Evolutionary conservation across 352 stramenopile genomes (phyloP).

Genomic region (Phytopythium montanum): DNA sequence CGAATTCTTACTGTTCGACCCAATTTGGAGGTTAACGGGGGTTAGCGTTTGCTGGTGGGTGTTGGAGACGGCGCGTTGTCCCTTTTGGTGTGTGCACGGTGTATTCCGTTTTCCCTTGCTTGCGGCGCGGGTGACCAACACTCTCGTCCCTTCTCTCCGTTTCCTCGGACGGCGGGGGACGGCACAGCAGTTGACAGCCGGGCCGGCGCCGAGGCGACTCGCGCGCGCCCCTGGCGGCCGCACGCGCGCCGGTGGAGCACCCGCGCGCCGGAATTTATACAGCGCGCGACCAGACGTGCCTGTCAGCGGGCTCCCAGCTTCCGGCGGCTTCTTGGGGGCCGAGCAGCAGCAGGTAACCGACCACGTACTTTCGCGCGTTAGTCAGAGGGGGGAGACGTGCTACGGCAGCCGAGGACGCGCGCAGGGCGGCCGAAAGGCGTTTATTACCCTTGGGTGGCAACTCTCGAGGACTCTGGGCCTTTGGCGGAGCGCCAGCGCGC

Average conservation of each 20-base stretch:
- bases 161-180: slow-evolving; percentile 7
- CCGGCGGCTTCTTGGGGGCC: slow-evolving; percentile 16
- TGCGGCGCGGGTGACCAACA: slow-evolving; percentile 25
- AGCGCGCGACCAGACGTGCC: slow-evolving; percentile 14
- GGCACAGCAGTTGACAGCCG: slow-evolving; percentile 2
- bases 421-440: neutral
- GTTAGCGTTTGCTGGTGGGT: neutral
- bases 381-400: slow-evolving; percentile 17
- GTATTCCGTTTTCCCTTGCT: slow-evolving; percentile 21
- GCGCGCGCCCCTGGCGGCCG: slow-evolving; percentile 16
- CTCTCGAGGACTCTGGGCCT: neutral
- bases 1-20: neutral
- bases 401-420: neutral
- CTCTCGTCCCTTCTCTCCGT: slow-evolving; percentile 21
- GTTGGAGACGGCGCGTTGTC: neutral
- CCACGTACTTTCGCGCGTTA: slow-evolving; percentile 36
- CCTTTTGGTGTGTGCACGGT: slow-evolving; percentile 2
- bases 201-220: slow-evolving; percentile 14
- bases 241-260: slow-evolving; percentile 6
- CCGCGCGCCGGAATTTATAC: slow-evolving; percentile 30
- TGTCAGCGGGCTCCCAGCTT: slow-evolving; percentile 9
- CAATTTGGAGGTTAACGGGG: neutral
- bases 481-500: slow-evolving; percentile 3
- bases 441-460: neutral
- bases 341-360: slow-evolving; percentile 29